Percentiles rank a stretch among this genome's conserved stretches.
These are phyloP conservation scores for Mucuna pruriens DNA, from an alignment of 306 rosid species.

Conservation along the genomic window DNA sequence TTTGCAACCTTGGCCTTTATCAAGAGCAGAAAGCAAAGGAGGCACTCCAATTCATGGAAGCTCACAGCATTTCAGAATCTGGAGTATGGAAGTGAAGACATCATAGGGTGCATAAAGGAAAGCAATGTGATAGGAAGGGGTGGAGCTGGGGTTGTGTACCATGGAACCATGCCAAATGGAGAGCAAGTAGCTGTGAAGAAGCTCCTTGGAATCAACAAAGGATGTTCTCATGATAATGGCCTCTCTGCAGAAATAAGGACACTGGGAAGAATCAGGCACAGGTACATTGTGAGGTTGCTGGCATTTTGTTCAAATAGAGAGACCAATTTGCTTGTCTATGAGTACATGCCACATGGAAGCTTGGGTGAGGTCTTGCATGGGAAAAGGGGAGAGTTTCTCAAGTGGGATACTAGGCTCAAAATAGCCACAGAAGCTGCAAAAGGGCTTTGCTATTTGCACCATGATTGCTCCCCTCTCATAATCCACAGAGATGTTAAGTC, in stretches of 20 bases:
- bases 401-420: slow-evolving; percentile 80
- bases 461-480: slow-evolving; percentile 86
- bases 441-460: slow-evolving; percentile 89
- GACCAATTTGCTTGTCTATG: slow-evolving; percentile 84
- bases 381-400: slow-evolving; percentile 71
- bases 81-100: slow-evolving; percentile 73
- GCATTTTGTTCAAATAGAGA: slow-evolving; percentile 82
- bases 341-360: slow-evolving; percentile 91
- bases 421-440: slow-evolving; percentile 91
- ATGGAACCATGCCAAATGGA: slow-evolving; percentile 77
- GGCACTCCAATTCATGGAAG: slow-evolving; percentile 67
- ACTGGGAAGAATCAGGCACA: slow-evolving; percentile 82
- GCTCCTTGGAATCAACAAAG: slow-evolving; percentile 70
- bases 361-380: slow-evolving; percentile 90
- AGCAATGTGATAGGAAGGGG: slow-evolving; percentile 86
- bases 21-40: slow-evolving; percentile 64
- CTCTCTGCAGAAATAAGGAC: slow-evolving; percentile 83
- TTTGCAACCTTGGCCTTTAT: slow-evolving; percentile 71
- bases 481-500: slow-evolving; percentile 93
- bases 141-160: slow-evolving; percentile 91
- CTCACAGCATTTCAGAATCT: slow-evolving; percentile 82
- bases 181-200: slow-evolving; percentile 89
- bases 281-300: slow-evolving; percentile 81
- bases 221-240: slow-evolving; percentile 88
- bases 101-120: slow-evolving; percentile 75